Conservation (phyloP, 257 asterid species). For the Striga asiatica region DNA sequence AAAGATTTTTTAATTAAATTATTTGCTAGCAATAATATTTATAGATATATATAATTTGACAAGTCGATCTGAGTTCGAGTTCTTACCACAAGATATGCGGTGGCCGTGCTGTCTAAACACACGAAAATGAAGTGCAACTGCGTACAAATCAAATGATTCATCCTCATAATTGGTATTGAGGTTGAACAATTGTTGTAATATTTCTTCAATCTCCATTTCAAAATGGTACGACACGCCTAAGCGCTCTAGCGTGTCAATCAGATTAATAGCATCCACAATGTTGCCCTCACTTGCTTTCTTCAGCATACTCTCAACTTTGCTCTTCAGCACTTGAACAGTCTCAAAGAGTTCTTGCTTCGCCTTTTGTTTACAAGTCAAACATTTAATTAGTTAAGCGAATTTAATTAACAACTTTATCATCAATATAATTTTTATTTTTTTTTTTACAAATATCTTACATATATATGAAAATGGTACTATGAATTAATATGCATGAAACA, state of each 20-base stretch:
- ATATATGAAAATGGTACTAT: too few species aligned
- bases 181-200: background rate
- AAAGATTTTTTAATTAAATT: too few species aligned
- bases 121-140: slow-evolving; percentile 8
- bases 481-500: background rate
- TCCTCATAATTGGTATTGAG: background rate
- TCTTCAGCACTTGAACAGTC: slow-evolving; percentile 17
- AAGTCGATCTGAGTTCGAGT: too few species aligned
- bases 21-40: too few species aligned
- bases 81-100: background rate
- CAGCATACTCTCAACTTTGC: slow-evolving; percentile 6
- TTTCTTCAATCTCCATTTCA: slow-evolving; percentile 18
- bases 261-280: background rate
- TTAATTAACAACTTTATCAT: too few species aligned
- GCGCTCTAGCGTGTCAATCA: slow-evolving; percentile 19
- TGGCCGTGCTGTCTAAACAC: slow-evolving; percentile 20
- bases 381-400: too few species aligned
- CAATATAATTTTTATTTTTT: too few species aligned
- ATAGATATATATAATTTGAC: too few species aligned
- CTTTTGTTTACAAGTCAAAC: too few species aligned
- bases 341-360: background rate
- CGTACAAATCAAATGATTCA: background rate
- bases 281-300: background rate
- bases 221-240: slow-evolving; percentile 17
- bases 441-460: too few species aligned